Evolutionary conservation across 208 protist genomes (phyloP).

Genomic region (Crithidia expoeki): DNA sequence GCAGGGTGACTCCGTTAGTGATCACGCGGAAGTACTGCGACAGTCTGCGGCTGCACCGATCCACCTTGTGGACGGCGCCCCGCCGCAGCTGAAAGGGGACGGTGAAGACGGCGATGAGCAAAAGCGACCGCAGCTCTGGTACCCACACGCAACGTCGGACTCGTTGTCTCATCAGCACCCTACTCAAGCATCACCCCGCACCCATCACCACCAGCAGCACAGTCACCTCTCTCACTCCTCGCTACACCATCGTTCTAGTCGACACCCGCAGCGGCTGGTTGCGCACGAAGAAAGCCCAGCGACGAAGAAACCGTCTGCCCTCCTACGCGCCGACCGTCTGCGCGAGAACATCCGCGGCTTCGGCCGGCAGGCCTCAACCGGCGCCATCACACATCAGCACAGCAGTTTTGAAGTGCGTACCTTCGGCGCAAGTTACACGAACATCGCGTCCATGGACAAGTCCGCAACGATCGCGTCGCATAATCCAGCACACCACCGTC

Average conservation of each 20-base stretch:
- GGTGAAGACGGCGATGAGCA: not conserved
- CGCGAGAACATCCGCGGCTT: constrained; percentile 32
- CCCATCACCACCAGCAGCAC: not conserved
- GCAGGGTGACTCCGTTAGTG: not conserved
- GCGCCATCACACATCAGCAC: constrained; percentile 2
- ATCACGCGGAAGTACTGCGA: not conserved
- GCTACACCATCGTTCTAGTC: constrained; percentile 8
- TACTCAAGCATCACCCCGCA: not conserved
- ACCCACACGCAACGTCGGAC: not conserved
- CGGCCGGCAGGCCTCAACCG: constrained; percentile 15
- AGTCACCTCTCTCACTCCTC: not conserved
- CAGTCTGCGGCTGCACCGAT: not conserved
- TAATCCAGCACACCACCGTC: constrained; percentile 11
- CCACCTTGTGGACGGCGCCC: not conserved
- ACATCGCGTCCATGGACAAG: constrained; percentile 8
- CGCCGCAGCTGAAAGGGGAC: not conserved
- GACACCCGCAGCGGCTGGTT: constrained; percentile 1
- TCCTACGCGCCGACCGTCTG: constrained; percentile 24
- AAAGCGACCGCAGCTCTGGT: not conserved
- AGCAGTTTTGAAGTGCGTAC: constrained; percentile 27
- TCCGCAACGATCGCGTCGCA: not conserved
- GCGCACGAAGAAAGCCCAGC: constrained; percentile 16
- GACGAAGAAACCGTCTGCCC: constrained; percentile 13
- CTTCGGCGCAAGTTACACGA: constrained; percentile 23
- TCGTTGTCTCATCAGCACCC: not conserved